A percentile compares a stretch with the other conserved stretches of the same genome.
These are phyloP conservation scores for Coniferiporia weirii DNA, from an alignment of 1,284 basidiomycete genomes.

Conservation along the genomic window DNA sequence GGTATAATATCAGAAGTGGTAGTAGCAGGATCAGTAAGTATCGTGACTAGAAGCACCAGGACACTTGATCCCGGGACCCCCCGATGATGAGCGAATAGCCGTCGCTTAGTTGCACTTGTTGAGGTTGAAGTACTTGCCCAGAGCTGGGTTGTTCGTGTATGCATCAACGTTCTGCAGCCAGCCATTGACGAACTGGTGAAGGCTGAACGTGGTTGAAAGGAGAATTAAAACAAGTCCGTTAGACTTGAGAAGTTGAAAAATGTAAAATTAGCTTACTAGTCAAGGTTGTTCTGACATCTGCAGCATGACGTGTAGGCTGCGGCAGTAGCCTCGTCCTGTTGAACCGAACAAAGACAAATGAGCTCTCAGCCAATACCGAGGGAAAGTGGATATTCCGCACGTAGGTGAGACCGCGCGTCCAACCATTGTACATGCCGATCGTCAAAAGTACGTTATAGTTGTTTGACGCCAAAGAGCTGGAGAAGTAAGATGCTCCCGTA, in stretches of 20 bases:
- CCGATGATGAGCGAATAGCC: background rate
- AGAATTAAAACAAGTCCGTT: conserved; percentile 25
- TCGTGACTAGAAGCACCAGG: background rate
- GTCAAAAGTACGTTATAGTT: conserved; percentile 57
- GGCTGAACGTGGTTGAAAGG: conserved; percentile 37
- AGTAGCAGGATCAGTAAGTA: background rate
- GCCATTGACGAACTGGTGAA: conserved; percentile 75
- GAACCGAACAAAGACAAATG: conserved; percentile 12
- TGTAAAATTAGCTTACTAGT: conserved; percentile 50
- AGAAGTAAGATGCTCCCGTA: conserved; percentile 59
- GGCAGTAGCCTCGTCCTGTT: conserved; percentile 52
- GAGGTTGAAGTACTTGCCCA: conserved; percentile 72
- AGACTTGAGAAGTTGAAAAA: conserved; percentile 3
- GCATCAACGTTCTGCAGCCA: conserved; percentile 67
- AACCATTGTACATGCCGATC: conserved; percentile 79
- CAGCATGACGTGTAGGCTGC: conserved; percentile 53
- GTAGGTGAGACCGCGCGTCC: conserved; percentile 57
- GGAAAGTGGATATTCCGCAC: conserved; percentile 32
- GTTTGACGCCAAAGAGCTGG: conserved; percentile 43
- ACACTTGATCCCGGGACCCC: background rate
- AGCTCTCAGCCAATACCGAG: background rate
- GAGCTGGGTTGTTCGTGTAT: conserved; percentile 36
- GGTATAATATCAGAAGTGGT: background rate
- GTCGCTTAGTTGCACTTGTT: conserved; percentile 35
- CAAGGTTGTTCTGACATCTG: conserved; percentile 71